Evolutionary conservation across 164 flowering plant genomes (phyloP).

Genomic region (Echeveria elegans): DNA sequence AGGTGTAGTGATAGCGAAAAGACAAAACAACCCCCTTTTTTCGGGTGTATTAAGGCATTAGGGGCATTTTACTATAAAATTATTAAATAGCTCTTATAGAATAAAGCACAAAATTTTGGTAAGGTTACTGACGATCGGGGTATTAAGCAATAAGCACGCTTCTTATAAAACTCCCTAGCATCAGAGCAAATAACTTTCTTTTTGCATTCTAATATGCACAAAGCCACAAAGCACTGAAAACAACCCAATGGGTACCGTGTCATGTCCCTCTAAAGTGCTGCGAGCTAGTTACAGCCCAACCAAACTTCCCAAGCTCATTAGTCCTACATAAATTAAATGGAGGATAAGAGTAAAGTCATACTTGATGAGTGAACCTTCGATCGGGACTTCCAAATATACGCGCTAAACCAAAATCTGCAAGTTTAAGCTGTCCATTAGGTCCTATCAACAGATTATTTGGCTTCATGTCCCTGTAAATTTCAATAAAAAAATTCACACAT

Average conservation of each 20-base stretch:
- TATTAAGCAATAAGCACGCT: too few relatives aligned
- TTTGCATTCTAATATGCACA: not conserved
- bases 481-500: constrained; percentile 12
- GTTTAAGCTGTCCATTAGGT: constrained; percentile 76
- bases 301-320: not conserved
- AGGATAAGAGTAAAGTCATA: constrained; percentile 13
- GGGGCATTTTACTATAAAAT: too few relatives aligned
- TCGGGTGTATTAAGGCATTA: too few relatives aligned
- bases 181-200: too few relatives aligned
- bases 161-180: too few relatives aligned
- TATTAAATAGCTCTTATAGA: too few relatives aligned
- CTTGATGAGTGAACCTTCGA: constrained; percentile 89
- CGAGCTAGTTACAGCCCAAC: not conserved
- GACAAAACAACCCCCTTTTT: too few relatives aligned
- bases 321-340: not conserved
- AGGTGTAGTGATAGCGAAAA: too few relatives aligned
- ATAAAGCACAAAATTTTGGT: too few relatives aligned
- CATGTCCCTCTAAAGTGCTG: not conserved
- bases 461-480: constrained; percentile 98
- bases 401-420: constrained; percentile 96
- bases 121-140: not conserved
- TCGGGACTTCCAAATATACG: constrained; percentile 96
- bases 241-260: not conserved
- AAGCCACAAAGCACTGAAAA: not conserved
- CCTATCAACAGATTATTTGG: constrained; percentile 92